Evolutionary conservation across 176 grass and related monocot species (phyloP), one percentile per base, ranked within the genome.

Genomic region (Aegilops sharonensis): DNA sequence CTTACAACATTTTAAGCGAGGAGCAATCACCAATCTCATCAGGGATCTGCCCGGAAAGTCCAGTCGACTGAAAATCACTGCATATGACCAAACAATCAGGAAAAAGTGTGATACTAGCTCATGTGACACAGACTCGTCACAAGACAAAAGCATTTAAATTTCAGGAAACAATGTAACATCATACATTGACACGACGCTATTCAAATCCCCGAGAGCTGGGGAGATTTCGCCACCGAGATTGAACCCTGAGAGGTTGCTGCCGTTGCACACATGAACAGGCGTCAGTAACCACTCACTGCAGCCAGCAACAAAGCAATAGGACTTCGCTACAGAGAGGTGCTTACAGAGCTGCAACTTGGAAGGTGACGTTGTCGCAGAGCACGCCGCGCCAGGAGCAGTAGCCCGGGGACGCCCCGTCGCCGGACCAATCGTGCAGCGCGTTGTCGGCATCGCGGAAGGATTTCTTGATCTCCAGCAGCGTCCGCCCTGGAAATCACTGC

Each of bases 11-110:
- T 78, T 85, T 82, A 69, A 99, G 85, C 1, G 77, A 92, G 5
- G 94, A 94, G 78, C 97, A 97, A 62, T 95, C 92, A 6, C 94
- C 97, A 77, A 99, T 94, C 87, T 99, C 97, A 90, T 99, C 97
- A 65, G 97, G 94, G 34, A 99, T 97, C 83, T 99, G 92, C 39
- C 97, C 92, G 2, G 92, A 90, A 1, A 99, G 57, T n/a, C 81
- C 85, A 48, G 91, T 99, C 25, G 85, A 92, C 81, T 94, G 94
- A 67, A 97, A 40, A 75, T 99, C 97, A 50, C 97, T 99, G 36
- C 18, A 35, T 10, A 73, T 81, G 54, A 42, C 23, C 43, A 45
- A 75, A 70, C 50, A 86, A 50, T 9, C 13, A 76, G 11, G 69
- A 21, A 11, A 14, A 14, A 61, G 72, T 83, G 5, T 54, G 2